Base-by-base conservation (phyloP, 805 yeast genomes). In the Suhomyces pyralidae region DNA sequence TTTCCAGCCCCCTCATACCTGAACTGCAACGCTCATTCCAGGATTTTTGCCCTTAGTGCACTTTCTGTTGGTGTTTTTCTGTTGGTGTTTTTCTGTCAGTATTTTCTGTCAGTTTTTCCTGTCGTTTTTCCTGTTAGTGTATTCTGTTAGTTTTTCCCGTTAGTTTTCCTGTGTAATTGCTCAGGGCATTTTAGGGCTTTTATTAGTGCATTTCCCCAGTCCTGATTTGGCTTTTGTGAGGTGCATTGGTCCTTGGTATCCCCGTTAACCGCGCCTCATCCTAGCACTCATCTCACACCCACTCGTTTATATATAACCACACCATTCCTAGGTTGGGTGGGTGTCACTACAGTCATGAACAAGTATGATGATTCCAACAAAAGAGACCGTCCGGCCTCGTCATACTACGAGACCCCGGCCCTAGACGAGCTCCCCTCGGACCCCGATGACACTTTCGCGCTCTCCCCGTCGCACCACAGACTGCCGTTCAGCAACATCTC, bases 391-490 rank as follows among this genome's bases (percentile, higher is more conserved):
- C 76, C 77, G 1, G 54, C 67, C 45, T 65, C 74, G 49, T 67
- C 75, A 10, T 68, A 65, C 55, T 70, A 68, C 45, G 78, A 74
- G 51, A 67, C 77, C 1, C 80, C 81, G 8, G 65, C 74, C 20
- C 51, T 26, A 43, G 36, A 40, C 19, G 24, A 38, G 14, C 19
- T 15, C 7, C 19, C 26, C 25, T 15, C 9, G 32, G 38, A 26
- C 5, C 24, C 40, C 5, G 25, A 45, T 12, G 30, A 24, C 44
- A 45, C 47, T 14, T 19, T 26, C 20, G 15, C 40, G 14, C 22
- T 45, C 20, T 60, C 68, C 19, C 70, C 70, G 5, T 51, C 58
- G 28, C 50, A 55, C 36, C 57, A 58, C 43, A 51, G 70, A 32
- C 59, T 58, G 19, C 69, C 74, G 7, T 68, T 70, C 55, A 55